Base-by-base conservation (phyloP, 352 stramenopile genomes). In the Phytophthora capsici region DNA sequence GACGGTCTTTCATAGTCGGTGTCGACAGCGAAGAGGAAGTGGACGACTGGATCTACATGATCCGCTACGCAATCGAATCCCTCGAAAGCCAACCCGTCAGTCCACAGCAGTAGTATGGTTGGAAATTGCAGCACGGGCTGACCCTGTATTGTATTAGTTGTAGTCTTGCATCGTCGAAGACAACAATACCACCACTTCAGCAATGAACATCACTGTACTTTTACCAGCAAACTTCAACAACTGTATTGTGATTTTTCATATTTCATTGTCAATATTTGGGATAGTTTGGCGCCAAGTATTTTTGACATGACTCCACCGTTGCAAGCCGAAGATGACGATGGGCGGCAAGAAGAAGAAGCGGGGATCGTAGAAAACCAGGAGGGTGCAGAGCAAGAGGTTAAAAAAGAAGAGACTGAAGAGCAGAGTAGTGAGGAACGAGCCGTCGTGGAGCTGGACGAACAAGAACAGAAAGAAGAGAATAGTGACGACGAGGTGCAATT, bases 21-120 rank as follows among this genome's bases (percentile, higher is more conserved):
- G 82, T 90, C 12, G 71, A 91, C 45, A 90, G 74, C 60, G 83
- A 93, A 58, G 74, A 74, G 36, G 88, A 94, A 54, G 82, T 96
- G 7, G 80, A 88, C 37, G 80, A 88, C 63, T 96, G 88, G 88
- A 75, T 96, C 37, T 96, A 89, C 64, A 85, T 96, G 83, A 82
- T 94, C 44, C 80, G 82, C 12, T 96, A 89, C 52, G 88, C 83
- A 30, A 94, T 96, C 62, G 88, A 96, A 63, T 91, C 85, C 9
- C 77, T 94, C 46, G 84, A 95, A 66, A 89, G 84, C 44, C 64
- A 89, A 51, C 51, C 50, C 8, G 37, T 45, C 20, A 59, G 32
- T 22, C 17, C 26, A 16, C 65, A 56, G 44, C 50, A 54, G 25
- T 57, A 63, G 47, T 38, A 30, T 28, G 25, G 3, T 28, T 28